Percentiles rank a stretch among this genome's conserved stretches.
Conservation (phyloP, 129 eudicot genomes). For the Ambrosia artemisiifolia region DNA sequence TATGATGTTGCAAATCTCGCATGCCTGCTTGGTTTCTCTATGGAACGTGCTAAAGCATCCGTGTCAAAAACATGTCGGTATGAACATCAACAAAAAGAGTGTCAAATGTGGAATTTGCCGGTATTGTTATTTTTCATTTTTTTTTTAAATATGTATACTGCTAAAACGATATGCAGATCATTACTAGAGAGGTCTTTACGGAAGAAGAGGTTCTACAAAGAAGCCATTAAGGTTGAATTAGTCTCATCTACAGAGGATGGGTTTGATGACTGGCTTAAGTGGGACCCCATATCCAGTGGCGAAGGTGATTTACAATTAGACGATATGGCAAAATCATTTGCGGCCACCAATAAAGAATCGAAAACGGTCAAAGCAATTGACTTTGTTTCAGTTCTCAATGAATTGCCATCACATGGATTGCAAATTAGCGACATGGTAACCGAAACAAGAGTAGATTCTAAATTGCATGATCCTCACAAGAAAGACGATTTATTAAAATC, state of each 20-base stretch:
- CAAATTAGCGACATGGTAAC: constrained; percentile 43
- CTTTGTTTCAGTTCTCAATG: constrained; percentile 48
- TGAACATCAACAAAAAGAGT: constrained; percentile 12
- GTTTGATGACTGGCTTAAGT: constrained; percentile 67
- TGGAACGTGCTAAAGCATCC: constrained; percentile 80
- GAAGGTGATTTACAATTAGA: constrained; percentile 83
- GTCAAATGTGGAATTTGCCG: not conserved
- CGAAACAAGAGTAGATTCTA: constrained; percentile 28
- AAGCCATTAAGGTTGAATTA: constrained; percentile 65
- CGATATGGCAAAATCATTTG: constrained; percentile 75
- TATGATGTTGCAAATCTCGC: constrained; percentile 70
- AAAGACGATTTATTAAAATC: constrained; percentile 21
- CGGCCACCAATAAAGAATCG: constrained; percentile 35
- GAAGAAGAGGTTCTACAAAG: constrained; percentile 71
- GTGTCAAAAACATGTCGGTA: constrained; percentile 84
- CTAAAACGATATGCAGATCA: constrained; percentile 42
- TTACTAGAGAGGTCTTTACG: constrained; percentile 62
- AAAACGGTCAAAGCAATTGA: constrained; percentile 49
- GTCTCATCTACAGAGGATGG: constrained; percentile 41
- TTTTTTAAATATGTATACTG: constrained; percentile 2
- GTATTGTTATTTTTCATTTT: not conserved
- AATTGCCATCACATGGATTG: constrained; percentile 59
- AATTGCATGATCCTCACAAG: constrained; percentile 14
- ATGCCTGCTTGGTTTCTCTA: constrained; percentile 62
- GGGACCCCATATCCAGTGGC: constrained; percentile 97